phyloP scores from a whole-genome alignment of 164 flowering plant species.

The Chimonanthus praecox region DNA sequence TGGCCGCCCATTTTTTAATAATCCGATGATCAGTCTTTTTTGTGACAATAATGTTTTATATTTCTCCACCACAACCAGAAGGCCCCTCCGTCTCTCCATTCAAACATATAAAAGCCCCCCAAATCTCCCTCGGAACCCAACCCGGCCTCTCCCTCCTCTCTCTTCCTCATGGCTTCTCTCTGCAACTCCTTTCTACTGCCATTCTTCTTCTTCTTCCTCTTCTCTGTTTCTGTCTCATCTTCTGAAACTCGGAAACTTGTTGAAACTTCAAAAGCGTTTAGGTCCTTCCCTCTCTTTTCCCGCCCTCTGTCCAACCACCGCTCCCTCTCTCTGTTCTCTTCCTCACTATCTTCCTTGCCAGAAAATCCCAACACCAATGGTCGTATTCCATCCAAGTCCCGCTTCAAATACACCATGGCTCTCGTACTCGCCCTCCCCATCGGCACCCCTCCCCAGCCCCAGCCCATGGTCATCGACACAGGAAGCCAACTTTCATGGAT shows the following conservation, averaged over 20 bases:
- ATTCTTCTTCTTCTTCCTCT: conserved; percentile 2
- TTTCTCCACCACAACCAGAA: background rate
- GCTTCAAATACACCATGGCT: conserved; percentile 60
- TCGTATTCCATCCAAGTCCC: conserved; percentile 16
- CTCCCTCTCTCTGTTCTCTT: conserved; percentile 1
- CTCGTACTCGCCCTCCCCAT: conserved; percentile 54
- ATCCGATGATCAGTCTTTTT: no score
- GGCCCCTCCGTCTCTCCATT: conserved; percentile 1
- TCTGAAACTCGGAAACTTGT: conserved; percentile 1
- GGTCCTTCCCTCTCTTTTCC: conserved; percentile 31
- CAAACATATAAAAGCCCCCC: conserved; percentile 3
- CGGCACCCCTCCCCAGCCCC: conserved; percentile 78
- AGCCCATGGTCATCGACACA: conserved; percentile 70
- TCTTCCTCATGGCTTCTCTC: conserved; percentile 13
- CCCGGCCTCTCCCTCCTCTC: background rate
- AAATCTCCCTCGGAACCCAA: background rate
- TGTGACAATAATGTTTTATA: background rate
- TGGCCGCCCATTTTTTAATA: no score
- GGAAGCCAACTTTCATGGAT: conserved; percentile 88
- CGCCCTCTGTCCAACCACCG: conserved; percentile 8
- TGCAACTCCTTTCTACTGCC: background rate
- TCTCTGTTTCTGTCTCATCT: conserved; percentile 11
- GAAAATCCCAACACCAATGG: conserved; percentile 1
- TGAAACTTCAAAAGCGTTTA: conserved; percentile 10
- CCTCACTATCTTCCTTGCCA: conserved; percentile 18